Evolutionary conservation across 2,329 filamentous ascomycete genomes (phyloP).

Genomic region (Fusarium pseudocircinatum): DNA sequence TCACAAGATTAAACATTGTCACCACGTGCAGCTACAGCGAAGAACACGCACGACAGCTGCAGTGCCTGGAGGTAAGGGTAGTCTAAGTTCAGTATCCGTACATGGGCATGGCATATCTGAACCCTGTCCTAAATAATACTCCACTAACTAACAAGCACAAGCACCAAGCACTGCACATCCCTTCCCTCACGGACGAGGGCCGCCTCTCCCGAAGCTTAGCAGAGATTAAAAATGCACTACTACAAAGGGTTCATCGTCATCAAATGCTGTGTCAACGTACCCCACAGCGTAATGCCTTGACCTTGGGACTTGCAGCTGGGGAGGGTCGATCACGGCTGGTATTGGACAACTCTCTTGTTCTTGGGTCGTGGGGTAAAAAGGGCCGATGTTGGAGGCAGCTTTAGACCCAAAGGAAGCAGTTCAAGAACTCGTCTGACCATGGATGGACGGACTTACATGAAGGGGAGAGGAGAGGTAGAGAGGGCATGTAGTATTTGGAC

Average conservation of each 20-base stretch:
- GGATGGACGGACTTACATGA: neutral
- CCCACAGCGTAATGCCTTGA: conserved; percentile 17
- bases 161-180: conserved; percentile 6
- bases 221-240: neutral
- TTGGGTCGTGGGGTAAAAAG: conserved; percentile 37
- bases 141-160: neutral
- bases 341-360: conserved; percentile 22
- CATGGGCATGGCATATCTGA: neutral
- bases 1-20: neutral
- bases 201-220: neutral
- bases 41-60: conserved; percentile 1
- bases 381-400: conserved; percentile 25
- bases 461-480: neutral
- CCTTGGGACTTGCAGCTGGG: neutral
- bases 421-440: conserved; percentile 1
- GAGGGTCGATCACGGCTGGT: conserved; percentile 11
- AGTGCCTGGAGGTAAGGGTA: neutral
- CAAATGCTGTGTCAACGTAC: conserved; percentile 6
- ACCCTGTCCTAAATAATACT: neutral
- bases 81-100: conserved; percentile 7
- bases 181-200: conserved; percentile 4
- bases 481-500: neutral
- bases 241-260: conserved; percentile 13
- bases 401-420: neutral
- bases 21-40: neutral